Evolutionary conservation across 73 alveolate genomes (phyloP).

Genomic region (Tetrahymena elliotti): DNA sequence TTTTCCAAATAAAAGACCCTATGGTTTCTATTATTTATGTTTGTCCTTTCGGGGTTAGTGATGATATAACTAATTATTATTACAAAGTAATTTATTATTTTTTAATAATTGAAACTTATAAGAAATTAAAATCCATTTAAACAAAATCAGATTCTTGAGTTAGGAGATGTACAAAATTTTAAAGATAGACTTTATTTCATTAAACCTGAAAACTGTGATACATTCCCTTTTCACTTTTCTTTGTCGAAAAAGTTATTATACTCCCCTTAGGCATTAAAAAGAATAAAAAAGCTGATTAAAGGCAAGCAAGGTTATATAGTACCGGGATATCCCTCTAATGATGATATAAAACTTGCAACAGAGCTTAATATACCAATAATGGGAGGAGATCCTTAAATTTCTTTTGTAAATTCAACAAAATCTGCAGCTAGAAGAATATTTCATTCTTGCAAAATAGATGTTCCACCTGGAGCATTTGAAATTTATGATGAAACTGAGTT

Average conservation of each 20-base stretch:
- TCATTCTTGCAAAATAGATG: constrained; percentile 86
- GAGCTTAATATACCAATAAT: constrained; percentile 82
- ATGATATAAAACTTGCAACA: constrained; percentile 87
- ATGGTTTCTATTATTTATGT: constrained; percentile 81
- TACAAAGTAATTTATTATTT: not conserved
- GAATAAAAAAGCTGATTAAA: constrained; percentile 71
- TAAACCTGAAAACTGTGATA: constrained; percentile 75
- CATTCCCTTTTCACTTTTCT: constrained; percentile 84
- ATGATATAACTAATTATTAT: constrained; percentile 85
- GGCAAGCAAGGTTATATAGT: constrained; percentile 86
- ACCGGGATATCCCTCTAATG: constrained; percentile 87
- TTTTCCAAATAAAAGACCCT: constrained; percentile 85
- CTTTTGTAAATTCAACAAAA: constrained; percentile 86
- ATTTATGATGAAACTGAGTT: constrained; percentile 95
- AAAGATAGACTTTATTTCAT: constrained; percentile 77
- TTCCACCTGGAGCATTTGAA: constrained; percentile 91
- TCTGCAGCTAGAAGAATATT: constrained; percentile 91
- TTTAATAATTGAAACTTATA: too few relatives aligned
- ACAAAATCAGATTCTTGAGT: constrained; percentile 74
- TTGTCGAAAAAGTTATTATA: constrained; percentile 74
- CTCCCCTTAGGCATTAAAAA: constrained; percentile 85
- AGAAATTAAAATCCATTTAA: too few relatives aligned
- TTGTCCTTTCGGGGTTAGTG: constrained; percentile 79
- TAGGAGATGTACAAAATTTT: constrained; percentile 86
- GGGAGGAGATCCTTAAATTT: constrained; percentile 92